Evolutionary conservation across 2,329 filamentous ascomycete genomes (phyloP), one percentile per base, ranked within the genome.

Genomic region (Penicillium sp.): DNA sequence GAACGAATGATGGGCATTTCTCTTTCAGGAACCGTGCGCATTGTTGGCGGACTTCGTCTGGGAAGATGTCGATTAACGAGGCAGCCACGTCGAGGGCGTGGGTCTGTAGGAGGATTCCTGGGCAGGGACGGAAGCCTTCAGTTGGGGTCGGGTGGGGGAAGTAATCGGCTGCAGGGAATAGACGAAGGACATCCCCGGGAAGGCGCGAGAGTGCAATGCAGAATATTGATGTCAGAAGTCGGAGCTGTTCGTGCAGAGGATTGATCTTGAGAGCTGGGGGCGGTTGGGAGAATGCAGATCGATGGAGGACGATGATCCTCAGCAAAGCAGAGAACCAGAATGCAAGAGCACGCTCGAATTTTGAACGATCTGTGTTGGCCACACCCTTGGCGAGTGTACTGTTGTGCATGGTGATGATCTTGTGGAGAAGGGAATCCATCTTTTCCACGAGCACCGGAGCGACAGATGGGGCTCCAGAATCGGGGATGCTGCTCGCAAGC

Each of bases 21-120:
- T 80, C 79, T 53, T 71, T 76, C 33, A 80, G 66, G 39, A 78
- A 75, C 21, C 75, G 73, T 13, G 70, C 70, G 54, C 77, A 78
- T 50, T 78, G 73, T 17, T 74, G 66, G 13, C 77, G 75, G 25
- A 72, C 69, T 49, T 80, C 78, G 39, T 80, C 76, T 17, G 76
- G 72, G 53, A 80, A 73, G 17, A 72, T 70, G 55, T 81, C 79
- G 31, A 78, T 70, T 4, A 80, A 67, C 12, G 74, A 73, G 10
- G 77, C 73, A 12, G 78, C 77, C 15, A 79, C 75, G 57, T 81
- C 78, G 15, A 79, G 66, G 13, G 77, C 73, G 41, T 78, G 74
- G 7, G 74, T 73, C 57, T 76, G 74, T 15, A 77, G 63, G 36
- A 71, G 62, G 6, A 72, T 71, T 9, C 70, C 73, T 21, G 70